Conservation (phyloP, 768 basidiomycete species). For the Agaricus blazei region DNA sequence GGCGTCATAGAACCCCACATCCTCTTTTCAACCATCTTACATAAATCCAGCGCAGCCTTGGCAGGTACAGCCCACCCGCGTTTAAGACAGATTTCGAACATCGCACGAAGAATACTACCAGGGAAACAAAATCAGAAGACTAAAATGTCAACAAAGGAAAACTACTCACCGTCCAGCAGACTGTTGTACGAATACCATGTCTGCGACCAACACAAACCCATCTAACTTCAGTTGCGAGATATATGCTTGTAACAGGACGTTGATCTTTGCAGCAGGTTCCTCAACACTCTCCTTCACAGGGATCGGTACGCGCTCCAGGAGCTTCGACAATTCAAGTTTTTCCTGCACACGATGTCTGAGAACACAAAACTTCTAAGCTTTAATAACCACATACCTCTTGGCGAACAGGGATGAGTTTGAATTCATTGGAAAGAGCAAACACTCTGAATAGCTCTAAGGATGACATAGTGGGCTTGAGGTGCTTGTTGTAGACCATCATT, state of each 20-base stretch:
- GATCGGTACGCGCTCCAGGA: slow-evolving; percentile 92
- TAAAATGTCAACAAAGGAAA: slow-evolving; percentile 11
- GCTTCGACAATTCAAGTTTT: slow-evolving; percentile 84
- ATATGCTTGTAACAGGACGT: slow-evolving; percentile 84
- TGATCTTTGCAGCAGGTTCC: slow-evolving; percentile 95
- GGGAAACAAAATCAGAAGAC: background rate
- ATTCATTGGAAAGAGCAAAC: slow-evolving; percentile 93
- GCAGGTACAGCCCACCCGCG: slow-evolving; percentile 97
- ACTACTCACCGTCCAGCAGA: slow-evolving; percentile 79
- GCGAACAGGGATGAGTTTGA: slow-evolving; percentile 52
- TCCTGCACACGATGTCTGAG: slow-evolving; percentile 55
- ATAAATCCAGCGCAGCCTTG: slow-evolving; percentile 84
- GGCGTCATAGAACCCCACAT: slow-evolving; percentile 99
- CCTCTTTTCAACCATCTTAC: slow-evolving; percentile 91
- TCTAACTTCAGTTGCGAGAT: slow-evolving; percentile 93
- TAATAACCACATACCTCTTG: slow-evolving; percentile 7
- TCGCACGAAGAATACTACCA: slow-evolving; percentile 49
- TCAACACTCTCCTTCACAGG: slow-evolving; percentile 97
- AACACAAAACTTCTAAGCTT: slow-evolving; percentile 27
- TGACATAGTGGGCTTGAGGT: slow-evolving; percentile 82
- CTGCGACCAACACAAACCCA: slow-evolving; percentile 73
- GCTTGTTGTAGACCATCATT: slow-evolving; percentile 96
- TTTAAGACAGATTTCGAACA: slow-evolving; percentile 97
- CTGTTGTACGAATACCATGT: slow-evolving; percentile 96
- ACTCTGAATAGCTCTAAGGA: slow-evolving; percentile 90